phyloP scores from a whole-genome alignment of 139 green algal genomes.

The Micractinium sp. region DNA sequence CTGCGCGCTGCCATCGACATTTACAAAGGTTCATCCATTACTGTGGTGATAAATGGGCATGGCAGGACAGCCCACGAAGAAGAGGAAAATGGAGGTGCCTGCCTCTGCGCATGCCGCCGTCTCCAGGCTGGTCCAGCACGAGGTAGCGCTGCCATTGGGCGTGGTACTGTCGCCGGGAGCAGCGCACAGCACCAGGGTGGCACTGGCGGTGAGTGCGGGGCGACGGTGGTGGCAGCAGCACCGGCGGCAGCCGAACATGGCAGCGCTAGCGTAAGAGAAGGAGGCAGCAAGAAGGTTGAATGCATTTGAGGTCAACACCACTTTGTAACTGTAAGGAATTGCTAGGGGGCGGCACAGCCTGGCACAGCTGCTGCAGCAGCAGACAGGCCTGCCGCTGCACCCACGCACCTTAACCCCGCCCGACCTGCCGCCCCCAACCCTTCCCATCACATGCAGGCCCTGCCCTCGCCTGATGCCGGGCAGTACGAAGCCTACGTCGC shows the following conservation, averaged over 20 bases:
- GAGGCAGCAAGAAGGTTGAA: no score
- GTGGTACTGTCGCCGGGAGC: constrained; percentile 21
- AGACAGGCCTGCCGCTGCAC: no score
- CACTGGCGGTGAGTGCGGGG: constrained; percentile 25
- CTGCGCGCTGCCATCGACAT: background rate
- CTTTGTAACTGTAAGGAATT: no score
- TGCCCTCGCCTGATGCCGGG: background rate
- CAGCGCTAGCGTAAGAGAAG: background rate
- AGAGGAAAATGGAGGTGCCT: background rate
- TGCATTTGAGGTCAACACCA: no score
- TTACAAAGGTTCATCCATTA: no score
- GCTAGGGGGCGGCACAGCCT: no score
- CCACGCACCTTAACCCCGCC: background rate
- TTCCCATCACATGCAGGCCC: background rate
- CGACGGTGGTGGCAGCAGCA: background rate
- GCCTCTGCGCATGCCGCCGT: background rate
- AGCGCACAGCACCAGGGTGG: constrained; percentile 27
- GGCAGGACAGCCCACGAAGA: constrained; percentile 5
- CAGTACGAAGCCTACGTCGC: constrained; percentile 32
- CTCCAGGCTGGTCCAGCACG: background rate
- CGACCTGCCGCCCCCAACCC: background rate
- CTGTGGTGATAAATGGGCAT: background rate
- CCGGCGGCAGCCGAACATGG: background rate
- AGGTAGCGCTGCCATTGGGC: background rate
- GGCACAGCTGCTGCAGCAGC: no score